Evolutionary conservation across 129 eudicot genomes (phyloP).

Genomic region (Escallonia rubra): DNA sequence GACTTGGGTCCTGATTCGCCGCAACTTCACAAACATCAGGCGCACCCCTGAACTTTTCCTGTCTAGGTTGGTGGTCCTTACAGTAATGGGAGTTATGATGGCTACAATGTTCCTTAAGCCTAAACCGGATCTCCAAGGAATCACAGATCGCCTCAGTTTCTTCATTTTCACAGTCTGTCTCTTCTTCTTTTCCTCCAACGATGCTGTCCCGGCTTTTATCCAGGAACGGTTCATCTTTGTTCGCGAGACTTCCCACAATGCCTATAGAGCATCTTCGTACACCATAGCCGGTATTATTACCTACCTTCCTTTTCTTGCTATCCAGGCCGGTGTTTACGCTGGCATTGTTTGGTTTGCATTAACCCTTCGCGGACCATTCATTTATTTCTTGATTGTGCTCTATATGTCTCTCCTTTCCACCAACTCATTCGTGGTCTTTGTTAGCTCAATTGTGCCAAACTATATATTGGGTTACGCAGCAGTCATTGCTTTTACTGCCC

Average conservation of each 20-base stretch:
- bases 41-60: constrained; percentile 79
- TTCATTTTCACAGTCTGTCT: constrained; percentile 78
- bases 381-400: constrained; percentile 52
- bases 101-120: constrained; percentile 75
- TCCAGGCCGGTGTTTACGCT: constrained; percentile 64
- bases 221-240: constrained; percentile 79
- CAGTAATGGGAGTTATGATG: constrained; percentile 80
- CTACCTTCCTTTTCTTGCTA: constrained; percentile 59
- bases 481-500: constrained; percentile 75
- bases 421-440: constrained; percentile 74
- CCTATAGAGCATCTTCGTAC: constrained; percentile 75
- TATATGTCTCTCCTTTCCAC: constrained; percentile 70
- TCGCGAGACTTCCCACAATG: constrained; percentile 81
- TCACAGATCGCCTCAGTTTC: constrained; percentile 72
- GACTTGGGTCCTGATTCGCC: constrained; percentile 64
- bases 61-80: constrained; percentile 65
- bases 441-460: constrained; percentile 80
- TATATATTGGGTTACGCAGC: constrained; percentile 84
- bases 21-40: constrained; percentile 66
- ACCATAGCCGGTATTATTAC: constrained; percentile 71
- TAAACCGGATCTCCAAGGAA: constrained; percentile 37
- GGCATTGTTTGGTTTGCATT: constrained; percentile 64
- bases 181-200: constrained; percentile 81
- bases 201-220: constrained; percentile 79
- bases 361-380: constrained; percentile 46